These are phyloP conservation scores for Kodamaea lidongshanica DNA, from an alignment of 805 yeast genomes.

Conservation along the genomic window DNA sequence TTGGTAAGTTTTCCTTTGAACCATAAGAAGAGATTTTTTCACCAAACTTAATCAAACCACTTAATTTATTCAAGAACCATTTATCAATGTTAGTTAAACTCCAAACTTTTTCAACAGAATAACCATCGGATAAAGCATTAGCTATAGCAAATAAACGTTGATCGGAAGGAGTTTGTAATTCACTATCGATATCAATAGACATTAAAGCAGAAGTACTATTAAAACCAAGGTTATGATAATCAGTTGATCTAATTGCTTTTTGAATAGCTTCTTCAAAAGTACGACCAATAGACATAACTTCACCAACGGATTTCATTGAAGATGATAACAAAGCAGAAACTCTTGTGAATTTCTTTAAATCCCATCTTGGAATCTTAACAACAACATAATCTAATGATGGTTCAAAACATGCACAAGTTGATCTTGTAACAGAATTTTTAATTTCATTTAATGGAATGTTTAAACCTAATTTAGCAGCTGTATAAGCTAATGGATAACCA, in stretches of 20 bases:
- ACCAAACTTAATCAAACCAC: slow-evolving; percentile 68
- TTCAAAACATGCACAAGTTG: slow-evolving; percentile 94
- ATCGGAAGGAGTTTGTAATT: slow-evolving; percentile 95
- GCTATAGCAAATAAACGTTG: slow-evolving; percentile 95
- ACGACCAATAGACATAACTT: slow-evolving; percentile 96
- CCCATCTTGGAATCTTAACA: slow-evolving; percentile 99
- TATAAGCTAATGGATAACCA: slow-evolving; percentile 96
- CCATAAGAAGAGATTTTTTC: slow-evolving; percentile 52
- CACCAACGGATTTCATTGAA: slow-evolving; percentile 98
- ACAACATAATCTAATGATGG: slow-evolving; percentile 96
- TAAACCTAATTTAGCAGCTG: slow-evolving; percentile 94
- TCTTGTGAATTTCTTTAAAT: slow-evolving; percentile 88
- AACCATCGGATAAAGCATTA: slow-evolving; percentile 83
- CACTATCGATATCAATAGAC: slow-evolving; percentile 89
- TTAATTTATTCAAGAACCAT: slow-evolving; percentile 91
- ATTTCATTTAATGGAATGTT: slow-evolving; percentile 89
- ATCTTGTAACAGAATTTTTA: slow-evolving; percentile 86
- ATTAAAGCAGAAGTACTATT: slow-evolving; percentile 74
- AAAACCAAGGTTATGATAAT: slow-evolving; percentile 94
- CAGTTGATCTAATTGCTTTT: slow-evolving; percentile 94
- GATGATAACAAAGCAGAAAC: slow-evolving; percentile 84
- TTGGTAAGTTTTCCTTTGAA: slow-evolving; percentile 56
- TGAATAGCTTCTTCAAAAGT: slow-evolving; percentile 97
- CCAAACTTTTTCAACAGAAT: slow-evolving; percentile 90
- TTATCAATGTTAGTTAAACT: slow-evolving; percentile 84